Evolutionary conservation across 2,329 filamentous ascomycete species (phyloP), one percentile per base, ranked within the genome.

Genomic region (Monilinia fructigena): DNA sequence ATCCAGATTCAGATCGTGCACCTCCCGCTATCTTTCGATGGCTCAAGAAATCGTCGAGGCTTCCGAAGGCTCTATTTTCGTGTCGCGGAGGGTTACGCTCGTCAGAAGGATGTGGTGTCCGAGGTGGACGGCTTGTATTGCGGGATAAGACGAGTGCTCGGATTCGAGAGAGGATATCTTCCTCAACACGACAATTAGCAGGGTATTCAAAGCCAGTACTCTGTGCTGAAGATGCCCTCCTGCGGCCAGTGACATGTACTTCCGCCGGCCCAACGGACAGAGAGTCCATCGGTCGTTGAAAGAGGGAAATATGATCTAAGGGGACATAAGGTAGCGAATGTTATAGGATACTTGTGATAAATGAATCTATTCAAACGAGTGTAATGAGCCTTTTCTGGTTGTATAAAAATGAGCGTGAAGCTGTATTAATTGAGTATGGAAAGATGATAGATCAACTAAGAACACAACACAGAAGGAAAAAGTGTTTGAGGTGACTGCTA

Each of bases 111-210:
- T 67, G 68, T 18, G 73, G 73, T 12, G 73, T 74, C 66, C 70
- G 68, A 47, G 73, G 71, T 45, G 72, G 72, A 35, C 63, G 64
- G 50, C 66, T 68, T 18, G 67, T 62, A 59, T 74, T 69, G 45
- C 72, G 70, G 40, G 73, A 74, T 26, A 74, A 58, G 4, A 74
- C 59, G 7, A 76, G 70, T 54, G 72, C 73, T 38, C 73, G 71
- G 54, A 76, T 72, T 20, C 73, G 72, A 28, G 70, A 69, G 35
- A 68, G 62, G 47, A 75, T 74, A 60, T 75, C 74, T 40, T 72
- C 72, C 28, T 75, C 73, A 26, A 75, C 70, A 55, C 66, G 67
- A 56, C 59, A 67, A 61, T 64, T 66, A 54, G 58, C 72, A 16
- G 67, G 48, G 55, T 72, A 70, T 38, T 74, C 73, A 45, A 74